Percentiles rank a stretch among this genome's conserved stretches.
These are phyloP conservation scores for Ogataea dorogensis DNA, from an alignment of 805 yeast species.

Conservation along the genomic window DNA sequence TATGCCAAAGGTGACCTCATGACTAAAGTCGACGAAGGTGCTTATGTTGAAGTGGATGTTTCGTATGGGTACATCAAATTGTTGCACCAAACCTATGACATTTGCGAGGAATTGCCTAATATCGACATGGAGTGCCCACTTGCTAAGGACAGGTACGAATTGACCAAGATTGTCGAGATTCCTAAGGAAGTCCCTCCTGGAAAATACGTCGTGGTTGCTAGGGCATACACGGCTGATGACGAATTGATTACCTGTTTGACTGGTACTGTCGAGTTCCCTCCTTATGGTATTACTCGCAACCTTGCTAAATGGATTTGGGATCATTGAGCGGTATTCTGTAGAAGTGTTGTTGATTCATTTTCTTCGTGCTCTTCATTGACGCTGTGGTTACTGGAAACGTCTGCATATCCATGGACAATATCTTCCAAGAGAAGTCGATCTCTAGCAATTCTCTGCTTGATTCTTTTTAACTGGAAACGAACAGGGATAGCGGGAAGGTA, in stretches of 20 bases:
- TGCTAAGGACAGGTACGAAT: constrained; percentile 59
- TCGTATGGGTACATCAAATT: constrained; percentile 88
- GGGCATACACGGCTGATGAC: constrained; percentile 86
- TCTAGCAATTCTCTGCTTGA: constrained; percentile 40
- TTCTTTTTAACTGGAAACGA: constrained; percentile 54
- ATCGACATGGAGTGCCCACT: constrained; percentile 88
- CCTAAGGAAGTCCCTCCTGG: constrained; percentile 97
- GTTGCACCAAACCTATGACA: constrained; percentile 84
- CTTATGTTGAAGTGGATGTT: constrained; percentile 93
- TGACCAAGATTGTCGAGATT: constrained; percentile 73
- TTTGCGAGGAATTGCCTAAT: constrained; percentile 83
- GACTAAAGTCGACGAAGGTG: constrained; percentile 68
- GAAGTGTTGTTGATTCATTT: constrained; percentile 11
- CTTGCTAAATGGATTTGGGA: constrained; percentile 1
- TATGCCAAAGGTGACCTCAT: constrained; percentile 66
- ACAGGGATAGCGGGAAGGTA: constrained; percentile 61
- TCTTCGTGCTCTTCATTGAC: constrained; percentile 3
- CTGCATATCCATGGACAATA: constrained; percentile 22
- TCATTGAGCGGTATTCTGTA: constrained; percentile 3
- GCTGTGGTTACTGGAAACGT: constrained; percentile 22
- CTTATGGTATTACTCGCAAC: constrained; percentile 12
- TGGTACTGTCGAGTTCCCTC: constrained; percentile 62
- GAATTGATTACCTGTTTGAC: constrained; percentile 80
- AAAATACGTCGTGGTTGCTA: constrained; percentile 77
- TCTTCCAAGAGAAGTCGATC: constrained; percentile 29